Conservation (phyloP, 1,139 yeast genomes). For the Pichia sorboxylosa region DNA sequence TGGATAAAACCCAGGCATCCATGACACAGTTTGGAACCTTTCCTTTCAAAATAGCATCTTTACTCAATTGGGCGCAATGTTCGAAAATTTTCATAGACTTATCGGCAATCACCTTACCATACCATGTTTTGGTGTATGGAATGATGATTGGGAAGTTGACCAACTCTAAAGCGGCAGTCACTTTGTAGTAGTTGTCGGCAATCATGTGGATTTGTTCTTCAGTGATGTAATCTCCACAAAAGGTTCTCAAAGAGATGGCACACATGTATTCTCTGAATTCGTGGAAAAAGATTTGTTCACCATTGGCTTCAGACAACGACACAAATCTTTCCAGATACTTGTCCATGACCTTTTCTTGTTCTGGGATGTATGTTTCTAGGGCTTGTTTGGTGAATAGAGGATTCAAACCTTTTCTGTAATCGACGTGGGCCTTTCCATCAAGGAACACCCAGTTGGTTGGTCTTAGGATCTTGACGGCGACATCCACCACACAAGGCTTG, state of each 20-base stretch:
- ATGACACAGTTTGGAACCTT: slow-evolving; percentile 77
- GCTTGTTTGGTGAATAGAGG: slow-evolving; percentile 83
- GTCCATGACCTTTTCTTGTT: slow-evolving; percentile 75
- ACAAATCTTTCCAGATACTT: slow-evolving; percentile 59
- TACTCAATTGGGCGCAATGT: slow-evolving; percentile 77
- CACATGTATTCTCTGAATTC: slow-evolving; percentile 93
- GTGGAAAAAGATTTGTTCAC: slow-evolving; percentile 71
- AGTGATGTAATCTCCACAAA: slow-evolving; percentile 90
- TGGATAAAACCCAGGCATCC: slow-evolving; percentile 88
- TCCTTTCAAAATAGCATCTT: slow-evolving; percentile 57
- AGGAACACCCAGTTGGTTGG: slow-evolving; percentile 96
- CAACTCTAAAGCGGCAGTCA: slow-evolving; percentile 91
- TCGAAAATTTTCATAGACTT: slow-evolving; percentile 88
- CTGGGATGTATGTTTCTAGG: slow-evolving; percentile 70
- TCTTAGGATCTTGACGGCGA: slow-evolving; percentile 81
- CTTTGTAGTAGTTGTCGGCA: slow-evolving; percentile 83
- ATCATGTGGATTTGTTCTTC: slow-evolving; percentile 77
- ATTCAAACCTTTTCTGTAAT: slow-evolving; percentile 82
- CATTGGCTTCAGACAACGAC: slow-evolving; percentile 36
- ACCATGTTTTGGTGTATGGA: slow-evolving; percentile 96
- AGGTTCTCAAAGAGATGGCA: slow-evolving; percentile 83
- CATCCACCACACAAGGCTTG: slow-evolving; percentile 97
- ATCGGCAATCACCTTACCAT: slow-evolving; percentile 88
- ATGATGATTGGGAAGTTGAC: slow-evolving; percentile 94
- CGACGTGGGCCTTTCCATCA: slow-evolving; percentile 91